Conservation (phyloP, 345 rosid species). For the Eucalyptus tenuipes region DNA sequence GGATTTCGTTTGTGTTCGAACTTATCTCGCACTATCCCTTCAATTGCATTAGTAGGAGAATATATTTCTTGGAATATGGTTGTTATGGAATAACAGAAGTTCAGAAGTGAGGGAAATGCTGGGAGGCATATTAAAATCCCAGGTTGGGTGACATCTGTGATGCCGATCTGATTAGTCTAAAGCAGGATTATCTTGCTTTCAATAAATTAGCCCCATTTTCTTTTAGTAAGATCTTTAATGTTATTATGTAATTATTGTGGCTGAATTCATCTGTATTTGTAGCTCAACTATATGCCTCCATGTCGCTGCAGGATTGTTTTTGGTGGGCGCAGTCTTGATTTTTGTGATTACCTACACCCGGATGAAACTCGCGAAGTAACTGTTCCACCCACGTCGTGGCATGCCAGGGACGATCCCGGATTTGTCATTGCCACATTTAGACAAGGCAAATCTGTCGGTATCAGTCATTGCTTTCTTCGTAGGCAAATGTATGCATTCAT, state of each 20-base stretch:
- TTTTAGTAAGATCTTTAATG: neutral
- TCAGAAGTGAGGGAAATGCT: neutral
- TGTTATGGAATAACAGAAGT: neutral
- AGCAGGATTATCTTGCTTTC: neutral
- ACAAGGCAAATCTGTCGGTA: conserved; percentile 10
- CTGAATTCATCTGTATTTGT: neutral
- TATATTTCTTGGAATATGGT: neutral
- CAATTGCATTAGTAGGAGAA: neutral
- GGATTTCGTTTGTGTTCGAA: no score
- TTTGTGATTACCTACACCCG: conserved; percentile 30
- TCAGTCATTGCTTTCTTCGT: conserved; percentile 41
- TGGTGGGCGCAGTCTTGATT: conserved; percentile 36
- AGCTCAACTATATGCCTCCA: neutral
- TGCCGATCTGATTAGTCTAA: neutral
- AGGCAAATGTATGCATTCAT: conserved; percentile 33
- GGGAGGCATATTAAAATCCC: neutral
- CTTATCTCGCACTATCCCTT: rapidly evolving
- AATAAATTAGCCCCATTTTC: neutral
- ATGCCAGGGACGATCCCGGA: conserved; percentile 40
- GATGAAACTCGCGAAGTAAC: conserved; percentile 53
- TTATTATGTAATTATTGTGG: no score
- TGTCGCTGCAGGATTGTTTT: conserved; percentile 28
- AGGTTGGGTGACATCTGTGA: neutral
- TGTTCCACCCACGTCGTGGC: conserved; percentile 50
- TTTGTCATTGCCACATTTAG: conserved; percentile 36